Percentiles rank a stretch among this genome's conserved stretches.
phyloP scores from a whole-genome alignment of 1,139 yeast genomes.

The Insectozyma bohioensis region DNA sequence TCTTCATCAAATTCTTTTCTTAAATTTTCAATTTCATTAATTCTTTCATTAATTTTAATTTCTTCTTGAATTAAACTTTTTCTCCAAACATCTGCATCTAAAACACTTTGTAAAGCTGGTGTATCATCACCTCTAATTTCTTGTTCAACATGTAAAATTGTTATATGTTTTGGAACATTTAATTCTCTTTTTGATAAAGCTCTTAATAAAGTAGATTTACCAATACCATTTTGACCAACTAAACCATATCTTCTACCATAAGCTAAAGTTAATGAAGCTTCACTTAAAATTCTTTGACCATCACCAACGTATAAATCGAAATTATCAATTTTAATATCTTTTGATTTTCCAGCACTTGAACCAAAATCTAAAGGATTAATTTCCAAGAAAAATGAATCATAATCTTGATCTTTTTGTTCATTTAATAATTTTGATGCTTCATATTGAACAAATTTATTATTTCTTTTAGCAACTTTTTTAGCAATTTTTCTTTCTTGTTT shows the following conservation, averaged over 20 bases:
- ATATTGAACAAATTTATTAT: slow-evolving; percentile 81
- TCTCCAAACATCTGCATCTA: slow-evolving; percentile 99
- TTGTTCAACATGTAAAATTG: slow-evolving; percentile 96
- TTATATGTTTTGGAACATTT: slow-evolving; percentile 89
- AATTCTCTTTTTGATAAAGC: slow-evolving; percentile 94
- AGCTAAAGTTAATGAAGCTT: slow-evolving; percentile 82
- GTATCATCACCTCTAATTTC: slow-evolving; percentile 94
- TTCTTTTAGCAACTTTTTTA: slow-evolving; percentile 92
- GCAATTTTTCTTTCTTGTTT: slow-evolving; percentile 97
- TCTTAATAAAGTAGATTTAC: slow-evolving; percentile 89
- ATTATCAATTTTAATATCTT: slow-evolving; percentile 89
- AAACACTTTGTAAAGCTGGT: slow-evolving; percentile 84
- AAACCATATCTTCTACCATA: slow-evolving; percentile 96
- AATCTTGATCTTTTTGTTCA: slow-evolving; percentile 65
- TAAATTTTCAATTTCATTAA: slow-evolving; percentile 69
- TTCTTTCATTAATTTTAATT: slow-evolving; percentile 66
- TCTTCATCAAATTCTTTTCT: slow-evolving; percentile 77
- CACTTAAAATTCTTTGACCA: slow-evolving; percentile 88
- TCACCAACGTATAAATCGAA: slow-evolving; percentile 95
- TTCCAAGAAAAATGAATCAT: slow-evolving; percentile 91
- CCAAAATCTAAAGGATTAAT: slow-evolving; percentile 94
- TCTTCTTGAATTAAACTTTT: slow-evolving; percentile 83
- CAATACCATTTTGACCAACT: slow-evolving; percentile 99
- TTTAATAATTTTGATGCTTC: slow-evolving; percentile 88
- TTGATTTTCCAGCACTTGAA: slow-evolving; percentile 88